These are phyloP conservation scores for Leishmania mexicana DNA, from an alignment of 208 protist genomes.

Conservation along the genomic window DNA sequence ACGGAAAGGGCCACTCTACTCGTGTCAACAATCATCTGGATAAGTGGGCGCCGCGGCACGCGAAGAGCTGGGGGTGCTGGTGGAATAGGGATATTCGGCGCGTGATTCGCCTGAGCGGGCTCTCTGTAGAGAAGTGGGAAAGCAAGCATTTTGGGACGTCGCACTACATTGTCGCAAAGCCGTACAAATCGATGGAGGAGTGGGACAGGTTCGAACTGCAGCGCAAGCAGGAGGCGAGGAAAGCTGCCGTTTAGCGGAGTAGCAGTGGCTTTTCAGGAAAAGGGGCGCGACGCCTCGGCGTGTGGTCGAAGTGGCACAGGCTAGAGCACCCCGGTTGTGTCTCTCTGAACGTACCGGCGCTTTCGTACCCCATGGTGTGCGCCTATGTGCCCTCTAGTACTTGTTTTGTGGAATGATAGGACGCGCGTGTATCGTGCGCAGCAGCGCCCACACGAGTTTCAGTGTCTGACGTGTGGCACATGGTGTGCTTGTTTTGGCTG, in stretches of 20 bases:
- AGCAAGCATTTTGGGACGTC: slow-evolving; percentile 90
- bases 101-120: slow-evolving; percentile 64
- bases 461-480: neutral
- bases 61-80: slow-evolving; percentile 88
- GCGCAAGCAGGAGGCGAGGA: slow-evolving; percentile 14
- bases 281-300: neutral
- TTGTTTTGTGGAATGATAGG: slow-evolving; percentile 1
- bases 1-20: slow-evolving; percentile 67
- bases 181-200: slow-evolving; percentile 82
- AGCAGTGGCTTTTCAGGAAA: neutral
- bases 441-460: neutral
- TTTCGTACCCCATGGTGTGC: neutral
- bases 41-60: slow-evolving; percentile 83
- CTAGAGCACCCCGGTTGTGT: neutral
- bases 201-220: slow-evolving; percentile 45
- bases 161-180: slow-evolving; percentile 83
- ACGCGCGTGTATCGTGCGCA: neutral
- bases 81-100: slow-evolving; percentile 90
- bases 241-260: slow-evolving; percentile 3
- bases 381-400: neutral
- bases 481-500: neutral
- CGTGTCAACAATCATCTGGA: slow-evolving; percentile 86
- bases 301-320: neutral
- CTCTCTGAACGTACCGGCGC: too few species aligned
- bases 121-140: slow-evolving; percentile 68